Evolutionary conservation across 345 rosid species (phyloP).

Genomic region (Turnera subulata): DNA sequence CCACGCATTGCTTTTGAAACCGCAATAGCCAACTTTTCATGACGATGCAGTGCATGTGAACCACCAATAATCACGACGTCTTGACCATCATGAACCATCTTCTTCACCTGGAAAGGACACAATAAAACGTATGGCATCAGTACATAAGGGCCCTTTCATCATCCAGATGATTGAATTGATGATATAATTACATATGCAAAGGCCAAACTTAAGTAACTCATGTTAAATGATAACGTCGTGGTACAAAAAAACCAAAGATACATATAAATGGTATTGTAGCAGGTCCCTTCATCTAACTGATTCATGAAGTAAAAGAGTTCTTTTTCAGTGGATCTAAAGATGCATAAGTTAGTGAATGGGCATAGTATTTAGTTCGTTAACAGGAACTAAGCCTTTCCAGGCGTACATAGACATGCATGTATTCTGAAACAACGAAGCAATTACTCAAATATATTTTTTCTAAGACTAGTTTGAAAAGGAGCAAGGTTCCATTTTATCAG

Average conservation of each 20-base stretch:
- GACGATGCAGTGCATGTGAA: slow-evolving; percentile 77
- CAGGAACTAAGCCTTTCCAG: neutral
- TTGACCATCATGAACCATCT: slow-evolving; percentile 88
- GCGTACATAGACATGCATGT: no score
- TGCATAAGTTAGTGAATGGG: neutral
- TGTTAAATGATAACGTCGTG: no score
- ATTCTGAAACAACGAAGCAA: no score
- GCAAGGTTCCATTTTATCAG: no score
- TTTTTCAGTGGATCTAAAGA: neutral
- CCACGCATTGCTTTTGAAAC: slow-evolving; percentile 96
- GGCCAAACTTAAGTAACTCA: no score
- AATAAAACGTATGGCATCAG: neutral
- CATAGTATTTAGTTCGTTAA: neutral
- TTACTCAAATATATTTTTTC: no score
- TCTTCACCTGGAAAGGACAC: slow-evolving; percentile 55
- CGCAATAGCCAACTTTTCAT: slow-evolving; percentile 96
- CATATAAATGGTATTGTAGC: neutral
- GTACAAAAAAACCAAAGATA: neutral
- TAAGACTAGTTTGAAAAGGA: no score
- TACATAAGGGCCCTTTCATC: no score
- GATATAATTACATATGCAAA: no score
- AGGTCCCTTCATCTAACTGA: neutral
- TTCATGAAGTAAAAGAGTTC: neutral
- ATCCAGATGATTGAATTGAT: neutral
- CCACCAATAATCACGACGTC: slow-evolving; percentile 93